Evolutionary conservation across 371 early-diverging fungal genomes (phyloP).

Genomic region (Haplosporangium sp.): DNA sequence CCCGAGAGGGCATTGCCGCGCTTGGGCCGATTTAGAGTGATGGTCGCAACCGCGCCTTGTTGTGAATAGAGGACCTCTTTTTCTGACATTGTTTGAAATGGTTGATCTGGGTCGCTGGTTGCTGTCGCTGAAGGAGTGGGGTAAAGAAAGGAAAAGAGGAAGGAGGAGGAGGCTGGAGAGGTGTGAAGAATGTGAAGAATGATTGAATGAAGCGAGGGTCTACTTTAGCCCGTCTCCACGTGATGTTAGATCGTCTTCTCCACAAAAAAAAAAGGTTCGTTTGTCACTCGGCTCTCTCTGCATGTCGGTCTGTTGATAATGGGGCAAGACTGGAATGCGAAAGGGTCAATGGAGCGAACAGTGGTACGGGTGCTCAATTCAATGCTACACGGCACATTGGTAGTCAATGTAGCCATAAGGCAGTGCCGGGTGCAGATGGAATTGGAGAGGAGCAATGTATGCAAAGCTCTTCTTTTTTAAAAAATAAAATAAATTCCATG

Average conservation of each 20-base stretch:
- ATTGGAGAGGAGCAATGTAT: too few species aligned
- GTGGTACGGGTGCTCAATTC: too few species aligned
- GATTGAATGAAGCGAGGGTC: not conserved
- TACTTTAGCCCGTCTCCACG: constrained; percentile 7
- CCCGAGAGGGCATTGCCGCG: constrained; percentile 72
- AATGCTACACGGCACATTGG: too few species aligned
- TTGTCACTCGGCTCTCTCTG: constrained; percentile 5
- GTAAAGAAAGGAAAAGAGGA: not conserved
- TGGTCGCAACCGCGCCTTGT: constrained; percentile 63
- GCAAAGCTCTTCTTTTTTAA: too few species aligned
- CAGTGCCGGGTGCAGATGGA: too few species aligned
- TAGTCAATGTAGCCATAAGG: too few species aligned
- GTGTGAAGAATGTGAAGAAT: not conserved
- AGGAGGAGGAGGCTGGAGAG: not conserved
- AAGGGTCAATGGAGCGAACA: too few species aligned
- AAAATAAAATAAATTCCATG: too few species aligned
- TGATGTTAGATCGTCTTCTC: not conserved
- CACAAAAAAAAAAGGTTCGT: not conserved
- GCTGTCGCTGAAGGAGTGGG: not conserved
- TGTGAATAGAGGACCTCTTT: constrained; percentile 44
- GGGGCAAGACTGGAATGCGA: too few species aligned
- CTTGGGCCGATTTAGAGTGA: constrained; percentile 67
- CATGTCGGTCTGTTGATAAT: too few species aligned
- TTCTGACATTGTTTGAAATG: constrained; percentile 51
- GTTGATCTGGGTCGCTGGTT: not conserved